Conservation (phyloP, 768 basidiomycete species). For the Royoungia palumana region DNA sequence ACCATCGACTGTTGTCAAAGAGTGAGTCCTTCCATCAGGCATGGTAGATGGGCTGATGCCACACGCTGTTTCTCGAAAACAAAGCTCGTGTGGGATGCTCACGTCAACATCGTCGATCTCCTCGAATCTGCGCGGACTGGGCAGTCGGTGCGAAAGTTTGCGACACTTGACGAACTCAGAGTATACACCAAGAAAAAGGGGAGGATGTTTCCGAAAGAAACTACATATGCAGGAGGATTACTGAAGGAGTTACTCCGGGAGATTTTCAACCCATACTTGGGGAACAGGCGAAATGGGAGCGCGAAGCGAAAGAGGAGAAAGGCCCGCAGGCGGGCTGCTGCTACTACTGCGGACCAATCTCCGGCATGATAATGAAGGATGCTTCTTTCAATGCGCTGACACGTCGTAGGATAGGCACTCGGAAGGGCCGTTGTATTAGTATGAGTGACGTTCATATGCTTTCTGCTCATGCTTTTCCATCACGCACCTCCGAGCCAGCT, state of each 20-base stretch:
- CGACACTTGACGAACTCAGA: conserved; percentile 21
- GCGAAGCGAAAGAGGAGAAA: conserved; percentile 14
- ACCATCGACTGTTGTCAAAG: conserved; percentile 12
- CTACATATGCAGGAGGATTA: conserved; percentile 29
- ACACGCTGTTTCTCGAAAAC: background rate
- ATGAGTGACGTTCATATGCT: too few relatives aligned
- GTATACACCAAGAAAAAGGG: conserved; percentile 18
- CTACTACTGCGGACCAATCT: background rate
- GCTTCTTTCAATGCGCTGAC: too few relatives aligned
- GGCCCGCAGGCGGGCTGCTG: conserved; percentile 8
- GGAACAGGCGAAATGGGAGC: conserved; percentile 19
- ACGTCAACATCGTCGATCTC: conserved; percentile 37
- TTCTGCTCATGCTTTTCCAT: too few relatives aligned
- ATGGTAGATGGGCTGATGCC: background rate
- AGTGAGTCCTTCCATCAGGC: conserved; percentile 6
- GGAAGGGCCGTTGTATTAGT: too few relatives aligned
- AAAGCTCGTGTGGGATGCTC: conserved; percentile 24
- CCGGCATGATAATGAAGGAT: too few relatives aligned
- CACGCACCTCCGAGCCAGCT: too few relatives aligned
- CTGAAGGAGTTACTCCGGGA: conserved; percentile 31
- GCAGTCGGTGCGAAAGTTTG: conserved; percentile 21
- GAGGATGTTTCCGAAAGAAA: conserved; percentile 29
- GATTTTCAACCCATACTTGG: conserved; percentile 16
- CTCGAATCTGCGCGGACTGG: conserved; percentile 17
- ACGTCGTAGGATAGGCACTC: too few relatives aligned